Evolutionary conservation across 2,329 filamentous ascomycete species (phyloP), one percentile per base, ranked within the genome.

Genomic region (Parastagonospora nodorum): DNA sequence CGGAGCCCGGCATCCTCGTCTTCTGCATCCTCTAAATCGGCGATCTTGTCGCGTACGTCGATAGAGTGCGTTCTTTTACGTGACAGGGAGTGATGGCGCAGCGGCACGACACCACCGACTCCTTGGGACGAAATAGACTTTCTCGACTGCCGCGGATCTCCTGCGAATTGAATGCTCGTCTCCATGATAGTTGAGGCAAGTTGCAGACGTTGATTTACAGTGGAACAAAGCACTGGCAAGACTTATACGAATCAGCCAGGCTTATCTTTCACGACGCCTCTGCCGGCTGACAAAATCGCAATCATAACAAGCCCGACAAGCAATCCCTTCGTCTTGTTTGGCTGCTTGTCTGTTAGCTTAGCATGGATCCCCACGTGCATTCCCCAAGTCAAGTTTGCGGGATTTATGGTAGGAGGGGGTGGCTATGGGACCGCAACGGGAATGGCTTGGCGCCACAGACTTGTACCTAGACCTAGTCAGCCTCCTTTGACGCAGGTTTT

Each of bases 21-120:
- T 51, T 66, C 60, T 15, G 58, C 58, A 49, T 63, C 56, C 15
- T 67, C 68, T 24, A 63, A 42, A 41, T 66, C 64, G 8, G 43
- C 42, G 45, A 88, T 77, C 69, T 89, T 89, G 53, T 88, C 29
- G 40, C 19, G 82, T 64, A 88, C 80, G 67, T 91, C 87, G 7
- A 88, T 81, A 48, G 81, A 84, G 33, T 48, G 52, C 42, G 53
- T 58, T 2, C 53, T 45, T 11, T 45, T 54, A 41, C 51, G 60
- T 19, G 63, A 64, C 7, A 42, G 54, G 0, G 65, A 63, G 8
- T 58, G 49, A 10, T 42, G 49, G 24, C 66, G 61, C 35, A 68
- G 44, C 24, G 63, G 64, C 10, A 62, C 57, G 4, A 68, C 66
- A 9, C 66, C 66, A 41, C 66, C 66, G 19, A 65, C 48, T 14